These are phyloP conservation scores for Amanita exitialis DNA, from an alignment of 768 basidiomycete species.

Conservation along the genomic window DNA sequence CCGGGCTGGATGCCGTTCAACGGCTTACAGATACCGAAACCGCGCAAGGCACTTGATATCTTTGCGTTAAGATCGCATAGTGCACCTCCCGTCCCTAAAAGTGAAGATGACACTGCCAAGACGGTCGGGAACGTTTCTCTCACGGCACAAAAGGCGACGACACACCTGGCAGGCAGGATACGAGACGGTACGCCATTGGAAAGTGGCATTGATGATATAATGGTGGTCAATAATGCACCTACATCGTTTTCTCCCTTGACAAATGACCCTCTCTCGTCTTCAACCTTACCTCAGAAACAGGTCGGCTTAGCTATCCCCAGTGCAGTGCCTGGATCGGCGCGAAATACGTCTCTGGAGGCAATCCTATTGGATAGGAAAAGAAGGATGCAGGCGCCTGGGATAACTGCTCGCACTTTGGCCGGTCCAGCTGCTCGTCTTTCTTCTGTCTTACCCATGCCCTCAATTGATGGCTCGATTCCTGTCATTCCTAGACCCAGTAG, in stretches of 20 bases:
- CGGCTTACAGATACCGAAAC: constrained; percentile 24
- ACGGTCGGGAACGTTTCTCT: neutral
- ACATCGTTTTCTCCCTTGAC: neutral
- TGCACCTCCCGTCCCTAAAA: constrained; percentile 46
- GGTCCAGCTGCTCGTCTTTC: neutral
- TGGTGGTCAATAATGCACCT: too few species aligned
- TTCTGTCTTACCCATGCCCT: neutral
- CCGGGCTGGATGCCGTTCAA: constrained; percentile 4
- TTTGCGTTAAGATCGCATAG: constrained; percentile 36
- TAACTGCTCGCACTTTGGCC: neutral
- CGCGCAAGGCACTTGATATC: constrained; percentile 38
- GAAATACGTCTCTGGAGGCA: constrained; percentile 55
- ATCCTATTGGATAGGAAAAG: constrained; percentile 59
- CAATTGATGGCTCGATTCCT: neutral
- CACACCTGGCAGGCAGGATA: neutral
- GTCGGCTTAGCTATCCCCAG: constrained; percentile 8
- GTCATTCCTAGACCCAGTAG: constrained; percentile 12
- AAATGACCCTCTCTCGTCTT: neutral
- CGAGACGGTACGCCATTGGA: neutral
- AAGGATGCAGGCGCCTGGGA: constrained; percentile 20
- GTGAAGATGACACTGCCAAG: constrained; percentile 8
- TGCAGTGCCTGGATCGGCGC: constrained; percentile 29
- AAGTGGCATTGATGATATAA: too few species aligned
- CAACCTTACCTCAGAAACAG: constrained; percentile 1
- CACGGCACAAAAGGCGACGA: neutral